Base-by-base conservation (phyloP, 108 stramenopile genomes). In the Cyclotella atomus region DNA sequence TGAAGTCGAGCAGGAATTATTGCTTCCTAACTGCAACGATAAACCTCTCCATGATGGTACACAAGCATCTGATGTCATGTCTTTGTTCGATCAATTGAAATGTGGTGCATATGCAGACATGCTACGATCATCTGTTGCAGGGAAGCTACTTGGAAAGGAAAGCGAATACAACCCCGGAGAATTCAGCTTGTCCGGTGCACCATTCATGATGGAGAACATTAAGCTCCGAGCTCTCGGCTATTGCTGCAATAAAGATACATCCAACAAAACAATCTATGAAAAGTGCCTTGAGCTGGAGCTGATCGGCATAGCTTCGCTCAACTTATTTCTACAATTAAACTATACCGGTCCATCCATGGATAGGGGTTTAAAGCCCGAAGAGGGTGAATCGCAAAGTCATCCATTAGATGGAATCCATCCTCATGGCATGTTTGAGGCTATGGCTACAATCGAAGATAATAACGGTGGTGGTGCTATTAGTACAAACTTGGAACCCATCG, bases 311-410 rank as follows among this genome's bases (percentile, higher is more conserved):
- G 91, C 94, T 4, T 85, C 94, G 45, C 82, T 95, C 53, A 91
- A 95, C 70, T 65, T 95, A 24, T 95, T 91, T 71, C 70, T 91
- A 38, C 94, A 95, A 68, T 64, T 88, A 53, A 95, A 95, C 62
- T 95, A 95, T 76, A 92, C 90, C 29, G 91, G 95, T 4, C 91
- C 91, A 9, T 78, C 88, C 3, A 72, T 91, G 47, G 76, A 83
- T 29, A 57, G 73, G 32, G 68, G 75, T n/a, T 9, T 69, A 5
- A 65, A 49, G 33, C 75, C 81, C 38, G 76, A 72, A 41, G 66
- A 52, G 45, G 75, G 50, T 47, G 36, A 70, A 20, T 38, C 55
- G 0, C 55, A 63, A 27, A 28, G 27, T 3, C 46, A 72, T 46
- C 55, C 84, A 15, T 55, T 88, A 35, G 65, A 67, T 24, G 85